Evolutionary conservation across 1,284 basidiomycete genomes (phyloP), one percentile per base, ranked within the genome.

Genomic region (Ustilago esculenta): DNA sequence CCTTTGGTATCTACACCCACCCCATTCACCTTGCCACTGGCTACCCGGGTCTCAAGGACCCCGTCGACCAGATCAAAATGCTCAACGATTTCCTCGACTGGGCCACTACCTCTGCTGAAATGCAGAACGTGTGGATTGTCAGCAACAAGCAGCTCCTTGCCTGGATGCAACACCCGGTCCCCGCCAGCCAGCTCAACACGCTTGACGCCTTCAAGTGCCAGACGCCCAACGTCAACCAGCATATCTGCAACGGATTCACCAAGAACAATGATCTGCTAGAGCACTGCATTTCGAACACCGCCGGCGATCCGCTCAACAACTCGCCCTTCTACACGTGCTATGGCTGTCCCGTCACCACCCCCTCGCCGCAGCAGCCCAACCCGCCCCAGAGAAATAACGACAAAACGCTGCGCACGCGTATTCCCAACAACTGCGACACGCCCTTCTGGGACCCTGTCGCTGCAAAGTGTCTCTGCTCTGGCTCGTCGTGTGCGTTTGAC

Each of bases 71-170:
- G 47, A 70, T 70, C 60, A 60, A 58, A 20, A 73, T 90, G 89
- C 87, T 92, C 80, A 91, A 91, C 77, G 73, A 84, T 15, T 92
- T 91, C 85, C 84, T 92, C 36, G 90, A 92, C 82, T 92, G 90
- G 90, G 90, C 88, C 30, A 75, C 73, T 27, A 66, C 73, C 15
- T 66, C 56, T 30, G 37, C 47, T 15, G 24, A 64, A 11, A 73
- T 79, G 15, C 86, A 86, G 55, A 86, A 91, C 80, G 89, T 83
- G 15, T 91, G 90, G 90, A 90, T 92, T 67, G 87, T 92, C 23
- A 88, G 88, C 6, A 88, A 86, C 72, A 86, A 87, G 64, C 90
- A 92, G 82, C 85, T 92, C 4, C 86, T 92, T 23, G 87, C 85
- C 20, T 92, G 90, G 89, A 87, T 90, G 45, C 84, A 84, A 71